Base-by-base conservation (phyloP, 768 basidiomycete species). In the Termitomyces sp. region DNA sequence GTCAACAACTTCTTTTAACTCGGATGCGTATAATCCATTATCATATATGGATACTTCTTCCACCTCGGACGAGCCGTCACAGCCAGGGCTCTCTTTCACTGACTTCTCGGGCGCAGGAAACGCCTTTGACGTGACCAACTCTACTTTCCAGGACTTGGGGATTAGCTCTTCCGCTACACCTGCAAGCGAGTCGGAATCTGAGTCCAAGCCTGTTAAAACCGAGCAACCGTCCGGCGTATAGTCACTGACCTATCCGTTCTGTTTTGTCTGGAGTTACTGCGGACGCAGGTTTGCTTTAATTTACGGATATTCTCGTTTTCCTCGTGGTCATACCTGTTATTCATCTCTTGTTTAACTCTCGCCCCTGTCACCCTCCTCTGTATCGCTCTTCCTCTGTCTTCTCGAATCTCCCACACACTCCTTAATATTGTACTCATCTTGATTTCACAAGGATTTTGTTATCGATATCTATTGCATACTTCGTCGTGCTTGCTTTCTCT, bases 11-110 rank as follows among this genome's bases (percentile, higher is more conserved):
- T 76, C 77, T 31, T 92, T 89, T 70, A 82, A 79, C 68, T 67
- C 86, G 23, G 88, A 90, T 67, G 79, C 82, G 21, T 92, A 89
- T 68, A 81, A 81, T 53, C 77, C 86, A 35, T 74, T 91, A 66
- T 81, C 84, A 41, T 92, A 89, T 70, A 88, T 92, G 84, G 90
- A 92, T 70, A 77, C 87, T 47, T 72, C 85, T 29, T 76, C 82
- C 40, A 64, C 81, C 50, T 83, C 85, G 52, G 87, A 90, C 60
- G 88, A 90, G 61, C 71, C 82, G 51, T 79, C 82, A 50, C 86
- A 88, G 65, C 77, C 84, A 37, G 83, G 83, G 25, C 76, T 90
- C 62, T 80, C 84, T 35, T 92, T 90, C 69, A 74, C 83, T 54
- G 90, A 92, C 70, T 92, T 81, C 63, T 65, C 85, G 37, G 80